Percentiles rank a stretch among this genome's conserved stretches.
These are phyloP conservation scores for Paramecium primaurelia DNA, from an alignment of 73 alveolate genomes.

Conservation along the genomic window DNA sequence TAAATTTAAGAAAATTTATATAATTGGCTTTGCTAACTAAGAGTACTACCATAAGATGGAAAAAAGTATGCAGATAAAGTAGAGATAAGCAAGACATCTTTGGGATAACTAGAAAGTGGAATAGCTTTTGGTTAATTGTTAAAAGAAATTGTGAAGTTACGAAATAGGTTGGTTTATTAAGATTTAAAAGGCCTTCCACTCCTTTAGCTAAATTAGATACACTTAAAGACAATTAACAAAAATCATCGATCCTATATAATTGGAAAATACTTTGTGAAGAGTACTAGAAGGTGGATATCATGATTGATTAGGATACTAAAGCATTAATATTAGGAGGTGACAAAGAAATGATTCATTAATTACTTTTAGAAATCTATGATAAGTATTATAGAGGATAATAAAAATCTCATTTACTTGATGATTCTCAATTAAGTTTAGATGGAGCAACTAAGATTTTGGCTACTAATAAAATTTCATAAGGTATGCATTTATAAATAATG, in stretches of 20 bases:
- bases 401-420: conserved; percentile 28
- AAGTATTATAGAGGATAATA: neutral
- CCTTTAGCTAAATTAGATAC: conserved; percentile 65
- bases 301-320: conserved; percentile 71
- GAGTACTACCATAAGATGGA: conserved; percentile 30
- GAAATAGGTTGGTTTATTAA: conserved; percentile 28
- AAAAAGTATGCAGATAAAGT: conserved; percentile 54
- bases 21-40: conserved; percentile 41
- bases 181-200: conserved; percentile 37
- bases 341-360: conserved; percentile 53
- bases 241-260: conserved; percentile 75
- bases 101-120: conserved; percentile 52
- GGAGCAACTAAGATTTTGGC: neutral
- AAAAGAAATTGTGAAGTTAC: conserved; percentile 53
- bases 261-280: conserved; percentile 79
- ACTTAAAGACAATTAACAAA: conserved; percentile 54
- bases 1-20: conserved; percentile 48
- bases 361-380: conserved; percentile 45
- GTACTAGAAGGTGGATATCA: conserved; percentile 67
- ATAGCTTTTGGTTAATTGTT: conserved; percentile 49
- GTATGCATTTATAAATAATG: neutral
- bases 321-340: conserved; percentile 66
- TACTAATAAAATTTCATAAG: conserved; percentile 33
- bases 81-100: neutral
- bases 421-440: neutral